Conservation (phyloP, 768 basidiomycete genomes). For the Xanthoconium stramineum region DNA sequence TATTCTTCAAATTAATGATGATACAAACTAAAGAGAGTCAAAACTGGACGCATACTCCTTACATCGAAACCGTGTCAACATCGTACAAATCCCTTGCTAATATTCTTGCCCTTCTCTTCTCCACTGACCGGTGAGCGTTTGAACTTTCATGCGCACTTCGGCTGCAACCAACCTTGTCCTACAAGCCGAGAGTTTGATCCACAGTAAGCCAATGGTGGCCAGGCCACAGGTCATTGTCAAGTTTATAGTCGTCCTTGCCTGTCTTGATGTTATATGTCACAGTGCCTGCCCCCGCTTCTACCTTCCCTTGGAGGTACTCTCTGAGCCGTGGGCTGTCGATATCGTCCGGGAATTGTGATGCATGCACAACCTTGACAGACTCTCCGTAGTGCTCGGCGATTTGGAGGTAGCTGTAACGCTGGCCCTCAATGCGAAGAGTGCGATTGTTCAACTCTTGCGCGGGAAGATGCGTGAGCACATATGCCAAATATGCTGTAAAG, state of each 20-base stretch:
- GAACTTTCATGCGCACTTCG: neutral
- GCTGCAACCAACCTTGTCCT: neutral
- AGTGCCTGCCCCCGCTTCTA: slow-evolving; percentile 4
- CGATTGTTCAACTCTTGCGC: slow-evolving; percentile 7
- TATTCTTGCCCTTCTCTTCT: neutral
- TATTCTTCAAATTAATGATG: too few species aligned
- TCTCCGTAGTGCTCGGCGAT: slow-evolving; percentile 12
- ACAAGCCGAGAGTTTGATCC: slow-evolving; percentile 15
- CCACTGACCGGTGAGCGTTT: too few species aligned
- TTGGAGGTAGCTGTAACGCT: slow-evolving; percentile 9
- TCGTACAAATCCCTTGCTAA: neutral
- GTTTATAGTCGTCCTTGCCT: slow-evolving; percentile 16
- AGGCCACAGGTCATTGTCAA: slow-evolving; percentile 24
- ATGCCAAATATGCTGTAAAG: slow-evolving; percentile 17
- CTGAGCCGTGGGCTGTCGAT: slow-evolving; percentile 9
- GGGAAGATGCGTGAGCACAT: slow-evolving; percentile 19
- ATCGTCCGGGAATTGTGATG: slow-evolving; percentile 3
- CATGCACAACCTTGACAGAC: slow-evolving; percentile 1
- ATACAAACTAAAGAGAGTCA: too few species aligned
- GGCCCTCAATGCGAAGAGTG: slow-evolving; percentile 18
- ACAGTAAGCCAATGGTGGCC: slow-evolving; percentile 28
- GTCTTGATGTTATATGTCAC: slow-evolving; percentile 7
- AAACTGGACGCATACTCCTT: too few species aligned
- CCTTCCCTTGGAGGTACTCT: slow-evolving; percentile 15
- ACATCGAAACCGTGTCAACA: neutral